These are phyloP conservation scores for Trichoderma atroviride DNA, from an alignment of 2,329 filamentous ascomycete genomes.

Conservation along the genomic window DNA sequence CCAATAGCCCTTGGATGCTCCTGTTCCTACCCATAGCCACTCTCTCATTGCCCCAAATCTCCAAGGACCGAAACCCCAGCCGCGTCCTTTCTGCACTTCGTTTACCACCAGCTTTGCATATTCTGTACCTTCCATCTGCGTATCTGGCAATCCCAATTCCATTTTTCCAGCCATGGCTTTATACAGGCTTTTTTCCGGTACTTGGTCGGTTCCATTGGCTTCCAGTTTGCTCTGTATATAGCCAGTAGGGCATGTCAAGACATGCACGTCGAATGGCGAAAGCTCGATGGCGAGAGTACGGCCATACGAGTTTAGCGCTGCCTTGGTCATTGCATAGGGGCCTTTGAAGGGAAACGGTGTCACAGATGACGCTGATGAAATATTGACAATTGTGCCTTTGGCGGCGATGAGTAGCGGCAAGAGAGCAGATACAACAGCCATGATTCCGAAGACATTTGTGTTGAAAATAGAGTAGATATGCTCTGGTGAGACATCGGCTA, in stretches of 20 bases:
- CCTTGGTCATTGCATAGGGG: conserved; percentile 9
- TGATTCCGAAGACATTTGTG: background rate
- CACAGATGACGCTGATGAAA: background rate
- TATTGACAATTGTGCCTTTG: background rate
- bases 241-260: background rate
- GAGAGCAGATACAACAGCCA: background rate
- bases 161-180: conserved; percentile 7
- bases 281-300: conserved; percentile 4
- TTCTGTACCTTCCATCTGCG: background rate
- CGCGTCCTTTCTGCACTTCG: background rate
- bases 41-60: conserved; percentile 11
- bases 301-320: background rate
- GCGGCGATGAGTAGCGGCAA: background rate
- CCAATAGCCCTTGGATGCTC: conserved; percentile 4
- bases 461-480: background rate
- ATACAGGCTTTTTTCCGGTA: conserved; percentile 3
- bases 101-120: background rate
- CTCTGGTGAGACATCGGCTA: background rate
- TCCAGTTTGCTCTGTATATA: conserved; percentile 1
- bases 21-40: conserved; percentile 12
- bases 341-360: conserved; percentile 5
- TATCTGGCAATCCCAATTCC: background rate
- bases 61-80: background rate
- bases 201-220: background rate
- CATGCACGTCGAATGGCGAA: conserved; percentile 1